Conservation (phyloP, 1,284 basidiomycete genomes). For the Phylloboletellus chloephorus region DNA sequence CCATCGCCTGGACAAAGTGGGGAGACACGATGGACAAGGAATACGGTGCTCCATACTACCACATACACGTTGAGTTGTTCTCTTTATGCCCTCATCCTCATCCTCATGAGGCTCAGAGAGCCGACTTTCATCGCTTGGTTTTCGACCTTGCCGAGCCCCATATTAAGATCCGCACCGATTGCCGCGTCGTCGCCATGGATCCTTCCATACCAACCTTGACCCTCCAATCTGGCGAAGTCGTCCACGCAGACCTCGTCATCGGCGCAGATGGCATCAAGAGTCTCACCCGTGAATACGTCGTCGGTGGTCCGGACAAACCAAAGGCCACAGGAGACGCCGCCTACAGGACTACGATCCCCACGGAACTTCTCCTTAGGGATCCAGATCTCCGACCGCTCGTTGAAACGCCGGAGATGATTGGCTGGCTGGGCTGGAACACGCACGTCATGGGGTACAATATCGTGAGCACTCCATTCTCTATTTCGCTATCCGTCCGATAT, state of each 20-base stretch:
- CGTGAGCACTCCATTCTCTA: slow-evolving; percentile 13
- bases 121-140: slow-evolving; percentile 46
- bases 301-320: slow-evolving; percentile 36
- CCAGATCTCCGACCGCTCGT: slow-evolving; percentile 33
- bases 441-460: slow-evolving; percentile 38
- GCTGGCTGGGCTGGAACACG: slow-evolving; percentile 36
- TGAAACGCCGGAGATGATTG: slow-evolving; percentile 36
- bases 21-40: slow-evolving; percentile 37
- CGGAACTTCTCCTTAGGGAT: slow-evolving; percentile 31
- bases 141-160: slow-evolving; percentile 39
- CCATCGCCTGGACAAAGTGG: slow-evolving; percentile 42
- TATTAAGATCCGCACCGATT: slow-evolving; percentile 38
- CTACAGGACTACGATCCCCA: slow-evolving; percentile 35
- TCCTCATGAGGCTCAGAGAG: slow-evolving; percentile 34
- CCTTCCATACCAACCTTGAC: slow-evolving; percentile 36
- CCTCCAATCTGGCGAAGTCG: slow-evolving; percentile 39
- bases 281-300: slow-evolving; percentile 39
- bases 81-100: neutral
- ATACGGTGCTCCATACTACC: slow-evolving; percentile 49
- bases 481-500: neutral
- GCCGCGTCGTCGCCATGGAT: slow-evolving; percentile 39
- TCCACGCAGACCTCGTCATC: slow-evolving; percentile 44
- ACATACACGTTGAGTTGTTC: slow-evolving; percentile 39
- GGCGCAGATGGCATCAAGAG: slow-evolving; percentile 54
- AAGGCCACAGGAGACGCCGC: slow-evolving; percentile 38